A percentile compares a stretch with the other conserved stretches of the same genome.
phyloP scores from a whole-genome alignment of 257 asterid species.

The Gentiana straminea region DNA sequence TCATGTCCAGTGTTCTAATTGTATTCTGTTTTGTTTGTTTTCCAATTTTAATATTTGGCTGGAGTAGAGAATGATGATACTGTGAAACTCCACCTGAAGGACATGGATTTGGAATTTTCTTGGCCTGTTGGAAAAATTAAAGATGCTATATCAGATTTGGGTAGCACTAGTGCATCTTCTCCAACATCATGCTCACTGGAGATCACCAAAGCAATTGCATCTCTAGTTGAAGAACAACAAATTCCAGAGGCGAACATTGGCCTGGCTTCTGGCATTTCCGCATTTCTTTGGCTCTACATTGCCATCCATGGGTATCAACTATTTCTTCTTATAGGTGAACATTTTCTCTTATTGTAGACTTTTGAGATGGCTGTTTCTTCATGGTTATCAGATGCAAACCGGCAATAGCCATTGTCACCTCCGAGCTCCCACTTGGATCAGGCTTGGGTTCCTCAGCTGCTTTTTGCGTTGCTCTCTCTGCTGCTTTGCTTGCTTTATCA shows the following conservation, averaged over 20 bases:
- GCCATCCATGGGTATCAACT: conserved; percentile 66
- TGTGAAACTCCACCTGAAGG: conserved; percentile 71
- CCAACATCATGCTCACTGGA: conserved; percentile 72
- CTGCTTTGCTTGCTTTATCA: conserved; percentile 71
- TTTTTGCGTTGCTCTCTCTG: conserved; percentile 78
- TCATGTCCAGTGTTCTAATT: not conserved
- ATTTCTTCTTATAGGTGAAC: conserved; percentile 2
- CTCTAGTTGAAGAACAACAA: conserved; percentile 60
- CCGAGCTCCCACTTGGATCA: conserved; percentile 94
- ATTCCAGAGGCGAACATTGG: conserved; percentile 60
- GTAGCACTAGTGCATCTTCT: conserved; percentile 33
- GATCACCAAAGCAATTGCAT: conserved; percentile 53
- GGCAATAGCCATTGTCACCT: conserved; percentile 63
- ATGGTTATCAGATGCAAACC: conserved; percentile 58
- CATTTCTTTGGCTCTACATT: conserved; percentile 84
- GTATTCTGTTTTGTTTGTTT: not conserved
- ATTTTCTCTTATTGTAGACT: not conserved
- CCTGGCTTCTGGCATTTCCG: conserved; percentile 73
- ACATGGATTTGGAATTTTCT: conserved; percentile 64
- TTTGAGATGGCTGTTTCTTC: not conserved
- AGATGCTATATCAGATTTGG: conserved; percentile 64
- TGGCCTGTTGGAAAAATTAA: conserved; percentile 76
- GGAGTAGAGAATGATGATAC: conserved; percentile 57
- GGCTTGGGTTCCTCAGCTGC: conserved; percentile 99
- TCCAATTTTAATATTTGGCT: conserved; percentile 9